A percentile compares a stretch with the other conserved stretches of the same genome.
Evolutionary conservation across 2,329 filamentous ascomycete genomes (phyloP).

Genomic region (Pseudohalonectria lignicola): DNA sequence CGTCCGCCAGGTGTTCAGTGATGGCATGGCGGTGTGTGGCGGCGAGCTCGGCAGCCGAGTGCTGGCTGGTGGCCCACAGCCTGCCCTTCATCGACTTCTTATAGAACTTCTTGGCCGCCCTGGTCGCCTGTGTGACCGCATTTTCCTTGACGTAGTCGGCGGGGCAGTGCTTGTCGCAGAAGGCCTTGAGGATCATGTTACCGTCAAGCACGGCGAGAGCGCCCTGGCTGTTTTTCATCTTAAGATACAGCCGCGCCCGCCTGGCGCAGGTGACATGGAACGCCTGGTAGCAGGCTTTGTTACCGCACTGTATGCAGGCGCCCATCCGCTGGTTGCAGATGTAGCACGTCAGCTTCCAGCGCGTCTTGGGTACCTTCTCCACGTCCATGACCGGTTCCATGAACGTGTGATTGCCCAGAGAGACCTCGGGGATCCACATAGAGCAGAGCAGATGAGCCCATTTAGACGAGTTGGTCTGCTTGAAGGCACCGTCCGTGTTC

Average conservation of each 20-base stretch:
- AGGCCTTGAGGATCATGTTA: constrained; percentile 77
- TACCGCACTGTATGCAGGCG: constrained; percentile 94
- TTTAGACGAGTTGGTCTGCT: constrained; percentile 91
- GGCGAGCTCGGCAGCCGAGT: constrained; percentile 70
- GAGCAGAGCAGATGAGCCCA: constrained; percentile 96
- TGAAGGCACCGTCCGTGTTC: constrained; percentile 95
- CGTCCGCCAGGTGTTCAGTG: constrained; percentile 64
- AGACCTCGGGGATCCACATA: constrained; percentile 97
- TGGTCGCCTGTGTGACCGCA: constrained; percentile 67
- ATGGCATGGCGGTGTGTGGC: constrained; percentile 54
- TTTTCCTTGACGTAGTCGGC: constrained; percentile 81
- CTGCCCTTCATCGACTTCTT: constrained; percentile 78
- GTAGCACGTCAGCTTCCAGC: constrained; percentile 92
- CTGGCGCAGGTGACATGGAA: constrained; percentile 96
- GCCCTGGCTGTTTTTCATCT: constrained; percentile 90
- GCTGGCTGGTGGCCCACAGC: constrained; percentile 86
- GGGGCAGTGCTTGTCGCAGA: constrained; percentile 92
- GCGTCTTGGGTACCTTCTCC: constrained; percentile 88
- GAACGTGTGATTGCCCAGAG: constrained; percentile 88
- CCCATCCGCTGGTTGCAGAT: constrained; percentile 98
- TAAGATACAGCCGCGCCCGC: constrained; percentile 75
- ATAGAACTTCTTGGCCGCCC: constrained; percentile 80
- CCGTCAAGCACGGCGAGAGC: constrained; percentile 68
- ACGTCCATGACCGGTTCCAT: constrained; percentile 99
- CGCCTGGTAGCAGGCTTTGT: constrained; percentile 92